Evolutionary conservation across 169 alveolate species (phyloP), one percentile per base, ranked within the genome.

Genomic region (Cryptosporidium ryanae): DNA sequence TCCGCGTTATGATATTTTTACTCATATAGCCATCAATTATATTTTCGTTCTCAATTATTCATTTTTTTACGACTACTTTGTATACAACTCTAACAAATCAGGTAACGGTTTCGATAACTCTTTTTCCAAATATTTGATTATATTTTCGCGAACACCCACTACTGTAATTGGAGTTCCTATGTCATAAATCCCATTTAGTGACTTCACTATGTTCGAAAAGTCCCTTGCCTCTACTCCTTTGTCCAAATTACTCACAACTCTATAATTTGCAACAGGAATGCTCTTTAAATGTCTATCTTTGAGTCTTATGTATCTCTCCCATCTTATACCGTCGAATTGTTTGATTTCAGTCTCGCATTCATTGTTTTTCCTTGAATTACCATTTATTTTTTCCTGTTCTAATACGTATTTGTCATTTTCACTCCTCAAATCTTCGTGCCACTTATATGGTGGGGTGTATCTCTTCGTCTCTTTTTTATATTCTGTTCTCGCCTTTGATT

Each of bases 381-480:
- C 5, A 31, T 68, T 55, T 5, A 6, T 32, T 2, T 68, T 32
- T 32, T 1, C 43, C 32, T 32, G 82, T 29, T 21, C 63, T 23
- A 65, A 31, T 8, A 34, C 46, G 46, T 59, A 76, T 43, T 15
- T 46, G 1, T 38, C 50, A 76, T 43, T 43, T 15, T 61, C 61
- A 44, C 31, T 32, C 27, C 87, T 55, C 15, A 76, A 65, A 61
- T 76, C 87, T 46, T 76, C 87, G 29, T 76, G 76, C 87, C 87
- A 76, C 27, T 76, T 76, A 55, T 76, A 76, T 43, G 87, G 87
- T 25, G 87, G 71, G 6, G 3, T 5, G 50, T 76, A 59, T 44
- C 44, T 76, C 31, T 61, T 76, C 27, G 23, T 68, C 17, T 50
- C 54, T 6, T 68, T 52, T 1, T 17, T 34, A 8, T 23, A 50